Evolutionary conservation across 106 monocot species (phyloP).

Genomic region (Dendrobium nobile): DNA sequence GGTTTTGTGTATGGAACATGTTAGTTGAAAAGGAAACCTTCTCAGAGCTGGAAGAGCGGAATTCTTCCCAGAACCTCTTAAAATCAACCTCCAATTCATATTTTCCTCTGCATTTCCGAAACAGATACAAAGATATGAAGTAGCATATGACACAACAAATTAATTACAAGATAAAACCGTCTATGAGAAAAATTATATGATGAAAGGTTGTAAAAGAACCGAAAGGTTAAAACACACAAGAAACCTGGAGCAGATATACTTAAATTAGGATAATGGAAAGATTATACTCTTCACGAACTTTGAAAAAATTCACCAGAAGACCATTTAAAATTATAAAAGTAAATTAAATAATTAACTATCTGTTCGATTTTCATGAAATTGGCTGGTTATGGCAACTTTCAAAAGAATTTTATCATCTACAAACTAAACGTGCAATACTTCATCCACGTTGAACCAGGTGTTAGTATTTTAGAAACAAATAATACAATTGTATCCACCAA

Average conservation of each 20-base stretch:
- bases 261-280: neutral
- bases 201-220: neutral
- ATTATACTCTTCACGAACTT: no score
- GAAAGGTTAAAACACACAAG: neutral
- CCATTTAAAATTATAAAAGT: no score
- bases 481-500: no score
- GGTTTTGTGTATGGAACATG: neutral
- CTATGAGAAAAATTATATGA: neutral
- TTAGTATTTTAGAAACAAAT: no score
- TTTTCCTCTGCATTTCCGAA: conserved; percentile 58
- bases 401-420: no score
- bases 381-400: no score
- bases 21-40: conserved; percentile 47
- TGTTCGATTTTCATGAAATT: no score
- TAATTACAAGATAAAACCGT: neutral
- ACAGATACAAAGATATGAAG: neutral
- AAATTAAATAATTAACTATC: no score
- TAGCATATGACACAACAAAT: conserved; percentile 2
- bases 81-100: conserved; percentile 91
- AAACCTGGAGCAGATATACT: neutral
- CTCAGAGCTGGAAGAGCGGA: conserved; percentile 96
- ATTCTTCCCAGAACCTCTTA: conserved; percentile 96
- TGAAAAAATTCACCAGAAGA: no score
- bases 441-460: no score
- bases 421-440: no score